A percentile compares a stretch with the other conserved stretches of the same genome.
phyloP scores from a whole-genome alignment of 2,329 filamentous ascomycete species.

The Cladosporium sp. region DNA sequence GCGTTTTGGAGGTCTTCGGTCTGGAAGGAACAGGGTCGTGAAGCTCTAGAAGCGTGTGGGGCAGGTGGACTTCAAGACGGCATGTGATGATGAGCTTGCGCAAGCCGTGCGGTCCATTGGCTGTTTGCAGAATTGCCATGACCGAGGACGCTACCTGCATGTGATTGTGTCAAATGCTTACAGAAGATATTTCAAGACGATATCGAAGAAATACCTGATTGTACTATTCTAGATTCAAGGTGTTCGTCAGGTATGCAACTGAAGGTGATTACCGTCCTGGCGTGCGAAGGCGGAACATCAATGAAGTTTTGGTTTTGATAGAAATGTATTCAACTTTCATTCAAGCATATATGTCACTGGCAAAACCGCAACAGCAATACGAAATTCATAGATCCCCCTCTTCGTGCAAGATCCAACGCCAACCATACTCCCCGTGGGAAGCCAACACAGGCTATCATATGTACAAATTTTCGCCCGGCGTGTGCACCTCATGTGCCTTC shows the following conservation, averaged over 20 bases:
- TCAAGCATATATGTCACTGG: background rate
- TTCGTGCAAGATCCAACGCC: slow-evolving; percentile 4
- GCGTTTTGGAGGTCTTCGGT: background rate
- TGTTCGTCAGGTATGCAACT: too few relatives aligned
- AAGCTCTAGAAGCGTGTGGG: background rate
- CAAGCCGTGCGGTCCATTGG: too few relatives aligned
- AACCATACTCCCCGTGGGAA: background rate
- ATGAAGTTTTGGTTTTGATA: too few relatives aligned
- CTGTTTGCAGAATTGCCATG: too few relatives aligned
- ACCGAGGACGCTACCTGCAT: too few relatives aligned
- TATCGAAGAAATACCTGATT: too few relatives aligned
- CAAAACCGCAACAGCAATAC: slow-evolving; percentile 6
- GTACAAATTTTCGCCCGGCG: slow-evolving; percentile 2
- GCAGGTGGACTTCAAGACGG: background rate
- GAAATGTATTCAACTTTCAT: background rate
- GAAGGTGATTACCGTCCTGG: too few relatives aligned
- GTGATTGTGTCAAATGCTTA: too few relatives aligned
- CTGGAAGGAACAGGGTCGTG: background rate
- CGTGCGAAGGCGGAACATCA: too few relatives aligned
- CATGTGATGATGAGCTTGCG: background rate
- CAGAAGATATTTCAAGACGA: too few relatives aligned
- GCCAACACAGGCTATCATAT: background rate
- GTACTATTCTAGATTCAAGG: too few relatives aligned
- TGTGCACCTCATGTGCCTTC: background rate
- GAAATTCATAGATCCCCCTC: slow-evolving; percentile 3